These are phyloP conservation scores for Chlorella sp. DNA, from an alignment of 139 green algal genomes.

Conservation along the genomic window DNA sequence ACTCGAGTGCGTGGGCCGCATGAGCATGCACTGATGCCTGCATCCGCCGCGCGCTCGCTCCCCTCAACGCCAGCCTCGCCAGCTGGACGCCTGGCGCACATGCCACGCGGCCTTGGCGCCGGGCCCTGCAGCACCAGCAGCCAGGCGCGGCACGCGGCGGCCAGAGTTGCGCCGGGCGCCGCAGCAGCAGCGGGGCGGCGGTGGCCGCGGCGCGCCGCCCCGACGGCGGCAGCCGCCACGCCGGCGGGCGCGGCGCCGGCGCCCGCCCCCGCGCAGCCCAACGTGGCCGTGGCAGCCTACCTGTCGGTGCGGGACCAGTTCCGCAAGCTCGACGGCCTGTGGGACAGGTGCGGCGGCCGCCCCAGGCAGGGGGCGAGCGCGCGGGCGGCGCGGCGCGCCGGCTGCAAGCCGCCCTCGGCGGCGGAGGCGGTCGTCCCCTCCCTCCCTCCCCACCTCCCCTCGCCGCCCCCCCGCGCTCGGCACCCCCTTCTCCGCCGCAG, in stretches of 20 bases:
- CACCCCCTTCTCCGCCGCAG: background rate
- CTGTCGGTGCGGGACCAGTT: conserved; percentile 22
- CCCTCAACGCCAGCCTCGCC: no score
- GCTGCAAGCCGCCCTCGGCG: background rate
- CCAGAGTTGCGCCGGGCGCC: background rate
- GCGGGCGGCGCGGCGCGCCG: background rate
- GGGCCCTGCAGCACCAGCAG: no score
- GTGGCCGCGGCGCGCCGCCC: background rate
- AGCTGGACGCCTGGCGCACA: no score
- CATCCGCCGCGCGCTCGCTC: no score
- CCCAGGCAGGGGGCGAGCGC: background rate
- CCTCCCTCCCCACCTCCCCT: background rate
- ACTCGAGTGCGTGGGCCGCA: no score
- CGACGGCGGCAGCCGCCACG: background rate
- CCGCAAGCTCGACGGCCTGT: conserved; percentile 40
- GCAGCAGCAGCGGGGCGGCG: background rate
- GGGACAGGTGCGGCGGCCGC: conserved; percentile 11
- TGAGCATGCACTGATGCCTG: no score
- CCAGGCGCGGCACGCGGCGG: background rate
- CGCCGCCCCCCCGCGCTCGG: background rate
- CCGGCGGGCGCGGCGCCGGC: conserved; percentile 3
- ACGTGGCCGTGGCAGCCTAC: background rate
- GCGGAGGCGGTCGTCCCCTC: background rate
- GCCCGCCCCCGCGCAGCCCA: background rate
- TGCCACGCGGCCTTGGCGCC: no score